Percentiles rank a stretch among this genome's conserved stretches.
Conservation (phyloP, 208 protist species). For the Giardia duodenalis region DNA sequence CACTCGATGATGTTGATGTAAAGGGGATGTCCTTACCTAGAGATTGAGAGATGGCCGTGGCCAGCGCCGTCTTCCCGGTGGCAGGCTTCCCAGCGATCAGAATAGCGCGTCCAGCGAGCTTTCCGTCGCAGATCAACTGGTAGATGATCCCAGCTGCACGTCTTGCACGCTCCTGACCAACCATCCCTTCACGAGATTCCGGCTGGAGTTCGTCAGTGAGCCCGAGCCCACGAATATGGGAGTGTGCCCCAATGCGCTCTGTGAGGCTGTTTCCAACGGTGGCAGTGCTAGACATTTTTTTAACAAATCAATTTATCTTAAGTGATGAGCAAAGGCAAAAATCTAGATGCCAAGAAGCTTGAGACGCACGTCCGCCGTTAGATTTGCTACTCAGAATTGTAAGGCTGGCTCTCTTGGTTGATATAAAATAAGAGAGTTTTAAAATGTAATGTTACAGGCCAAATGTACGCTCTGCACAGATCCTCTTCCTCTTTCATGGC, state of each 20-base stretch:
- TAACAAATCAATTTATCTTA: too few relatives aligned
- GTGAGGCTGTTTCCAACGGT: too few relatives aligned
- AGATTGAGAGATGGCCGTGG: conserved; percentile 91
- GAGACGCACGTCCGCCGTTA: too few relatives aligned
- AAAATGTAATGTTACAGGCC: too few relatives aligned
- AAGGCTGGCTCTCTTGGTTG: too few relatives aligned
- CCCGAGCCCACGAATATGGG: conserved; percentile 96
- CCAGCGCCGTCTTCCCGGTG: conserved; percentile 90
- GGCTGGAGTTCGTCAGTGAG: conserved; percentile 86
- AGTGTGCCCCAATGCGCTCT: conserved; percentile 73
- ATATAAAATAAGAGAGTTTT: too few relatives aligned
- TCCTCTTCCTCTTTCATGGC: background rate
- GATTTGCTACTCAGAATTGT: too few relatives aligned
- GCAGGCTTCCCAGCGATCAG: conserved; percentile 87
- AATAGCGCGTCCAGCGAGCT: conserved; percentile 94
- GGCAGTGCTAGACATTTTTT: too few relatives aligned
- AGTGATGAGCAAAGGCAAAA: too few relatives aligned
- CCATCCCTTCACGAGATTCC: conserved; percentile 75
- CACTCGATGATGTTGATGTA: conserved; percentile 89
- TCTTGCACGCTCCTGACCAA: conserved; percentile 82
- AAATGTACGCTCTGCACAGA: background rate
- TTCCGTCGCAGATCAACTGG: conserved; percentile 91
- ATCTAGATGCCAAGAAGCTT: too few relatives aligned
- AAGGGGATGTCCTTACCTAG: conserved; percentile 92
- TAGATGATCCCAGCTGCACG: conserved; percentile 60